Evolutionary conservation across 768 basidiomycete genomes (phyloP).

Genomic region (Termitomyces heimii): DNA sequence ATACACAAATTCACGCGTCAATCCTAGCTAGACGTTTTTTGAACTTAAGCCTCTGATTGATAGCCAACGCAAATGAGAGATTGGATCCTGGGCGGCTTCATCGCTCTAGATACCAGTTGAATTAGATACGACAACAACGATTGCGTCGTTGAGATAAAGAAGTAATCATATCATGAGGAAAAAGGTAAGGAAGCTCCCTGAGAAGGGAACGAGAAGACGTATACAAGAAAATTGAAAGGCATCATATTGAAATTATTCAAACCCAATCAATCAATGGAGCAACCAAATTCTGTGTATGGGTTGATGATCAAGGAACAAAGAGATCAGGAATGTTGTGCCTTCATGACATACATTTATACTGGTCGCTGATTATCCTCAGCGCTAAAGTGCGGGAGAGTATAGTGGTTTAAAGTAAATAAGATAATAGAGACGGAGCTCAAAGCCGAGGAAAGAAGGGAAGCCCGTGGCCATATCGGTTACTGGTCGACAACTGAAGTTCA

Average conservation of each 20-base stretch:
- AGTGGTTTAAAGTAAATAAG: background rate
- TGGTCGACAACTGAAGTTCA: background rate
- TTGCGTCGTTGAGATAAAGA: background rate
- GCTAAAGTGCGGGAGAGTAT: background rate
- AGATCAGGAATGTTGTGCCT: background rate
- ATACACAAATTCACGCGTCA: background rate
- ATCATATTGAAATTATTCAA: background rate
- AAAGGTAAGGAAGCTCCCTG: background rate
- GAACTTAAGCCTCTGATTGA: background rate
- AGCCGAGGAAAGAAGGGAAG: background rate
- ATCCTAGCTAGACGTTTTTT: background rate
- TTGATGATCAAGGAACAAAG: background rate
- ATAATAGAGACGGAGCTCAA: background rate
- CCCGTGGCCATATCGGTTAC: background rate
- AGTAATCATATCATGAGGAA: background rate
- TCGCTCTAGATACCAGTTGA: too few species aligned
- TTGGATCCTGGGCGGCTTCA: background rate
- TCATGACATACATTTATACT: background rate
- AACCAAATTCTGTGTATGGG: background rate
- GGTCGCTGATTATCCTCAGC: background rate
- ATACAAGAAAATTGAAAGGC: background rate
- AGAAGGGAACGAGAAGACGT: background rate
- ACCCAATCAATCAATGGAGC: background rate
- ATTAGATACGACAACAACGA: background rate
- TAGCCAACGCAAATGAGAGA: background rate